Evolutionary conservation across 78 protist genomes (phyloP), one percentile per base, ranked within the genome.

Genomic region (Ministeria vibrans): DNA sequence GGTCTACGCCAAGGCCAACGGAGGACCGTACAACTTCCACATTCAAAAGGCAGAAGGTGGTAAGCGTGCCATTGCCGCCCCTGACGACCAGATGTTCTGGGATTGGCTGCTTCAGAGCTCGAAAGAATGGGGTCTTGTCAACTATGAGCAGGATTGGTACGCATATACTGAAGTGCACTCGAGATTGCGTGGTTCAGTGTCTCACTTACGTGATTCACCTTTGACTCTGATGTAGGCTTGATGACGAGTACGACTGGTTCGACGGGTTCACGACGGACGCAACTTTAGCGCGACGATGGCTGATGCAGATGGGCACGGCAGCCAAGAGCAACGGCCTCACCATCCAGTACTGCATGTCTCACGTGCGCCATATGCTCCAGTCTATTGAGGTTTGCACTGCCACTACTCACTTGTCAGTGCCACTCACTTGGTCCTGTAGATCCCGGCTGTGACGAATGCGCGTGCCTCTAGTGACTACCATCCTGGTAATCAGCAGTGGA

Each of bases 121-220:
- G 42, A 0, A n/a, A 27, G 13, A 1, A 41, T 81, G 87, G 87
- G 90, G 90, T 20, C 4, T 87, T 53, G 20, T 6, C 53, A 72
- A 64, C 51, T 87, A 87, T 79, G 90, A 87, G 66, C 90, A 87
- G 44, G 90, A 87, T 46, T 87, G 90, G 90, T n/a, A n/a, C n/a
- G n/a, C n/a, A n/a, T n/a, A n/a, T n/a, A n/a, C n/a, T n/a, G n/a
- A n/a, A n/a, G n/a, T n/a, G n/a, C n/a, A n/a, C n/a, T n/a, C n/a
- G n/a, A n/a, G n/a, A n/a, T n/a, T n/a, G n/a, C n/a, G n/a, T n/a
- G n/a, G n/a, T n/a, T n/a, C n/a, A n/a, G n/a, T n/a, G n/a, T n/a
- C n/a, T n/a, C n/a, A n/a, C n/a, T n/a, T n/a, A n/a, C n/a, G n/a
- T n/a, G n/a, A n/a, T n/a, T n/a, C n/a, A n/a, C n/a, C n/a, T n/a